A percentile compares a stretch with the other conserved stretches of the same genome.
These are phyloP conservation scores for Aphanomyces stellatus DNA, from an alignment of 352 stramenopile species.

Conservation along the genomic window DNA sequence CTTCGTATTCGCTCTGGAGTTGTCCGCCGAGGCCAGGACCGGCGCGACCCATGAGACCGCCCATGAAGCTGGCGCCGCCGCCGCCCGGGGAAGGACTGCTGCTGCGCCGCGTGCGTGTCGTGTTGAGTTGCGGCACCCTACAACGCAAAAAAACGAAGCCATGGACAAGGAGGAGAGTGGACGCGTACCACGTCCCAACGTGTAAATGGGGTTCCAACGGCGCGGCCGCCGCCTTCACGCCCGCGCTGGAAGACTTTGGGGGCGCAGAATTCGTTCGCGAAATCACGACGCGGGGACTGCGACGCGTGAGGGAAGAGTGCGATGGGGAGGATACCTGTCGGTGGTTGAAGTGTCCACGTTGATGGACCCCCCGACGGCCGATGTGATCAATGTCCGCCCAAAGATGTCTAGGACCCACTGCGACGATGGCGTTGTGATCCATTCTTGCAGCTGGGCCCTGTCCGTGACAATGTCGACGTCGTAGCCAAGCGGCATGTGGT, in stretches of 20 bases:
- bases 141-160: too few relatives aligned
- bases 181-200: slow-evolving; percentile 48
- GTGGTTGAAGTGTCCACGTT: background rate
- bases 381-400: slow-evolving; percentile 37
- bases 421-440: slow-evolving; percentile 31
- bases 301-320: too few relatives aligned
- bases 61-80: background rate
- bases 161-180: slow-evolving; percentile 38
- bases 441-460: slow-evolving; percentile 15
- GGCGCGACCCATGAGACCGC: background rate
- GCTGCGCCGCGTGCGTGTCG: slow-evolving; percentile 19
- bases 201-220: slow-evolving; percentile 64
- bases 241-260: slow-evolving; percentile 13
- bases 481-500: slow-evolving; percentile 42
- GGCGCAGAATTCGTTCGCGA: slow-evolving; percentile 25
- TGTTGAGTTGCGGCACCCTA: slow-evolving; percentile 4
- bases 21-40: background rate
- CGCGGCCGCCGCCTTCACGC: background rate
- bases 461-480: slow-evolving; percentile 29
- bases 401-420: slow-evolving; percentile 79
- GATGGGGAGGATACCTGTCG: slow-evolving; percentile 23
- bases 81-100: slow-evolving; percentile 26
- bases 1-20: slow-evolving; percentile 39
- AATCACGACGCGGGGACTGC: slow-evolving; percentile 24
- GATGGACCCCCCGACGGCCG: slow-evolving; percentile 24